These are phyloP conservation scores for Hamamelis virginiana DNA, from an alignment of 164 flowering plant species.

Conservation along the genomic window DNA sequence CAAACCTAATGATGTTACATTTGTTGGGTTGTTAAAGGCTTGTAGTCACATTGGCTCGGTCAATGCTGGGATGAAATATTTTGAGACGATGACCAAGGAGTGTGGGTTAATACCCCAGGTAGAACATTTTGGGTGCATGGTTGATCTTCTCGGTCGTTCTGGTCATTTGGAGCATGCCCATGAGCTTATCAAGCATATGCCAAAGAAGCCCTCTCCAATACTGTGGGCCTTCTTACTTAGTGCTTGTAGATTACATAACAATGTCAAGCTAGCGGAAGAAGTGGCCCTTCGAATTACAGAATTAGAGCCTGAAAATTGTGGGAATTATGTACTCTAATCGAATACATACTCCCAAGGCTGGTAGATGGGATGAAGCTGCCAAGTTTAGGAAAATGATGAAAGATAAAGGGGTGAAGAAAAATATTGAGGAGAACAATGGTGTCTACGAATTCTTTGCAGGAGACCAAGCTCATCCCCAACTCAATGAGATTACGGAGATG, in stretches of 20 bases:
- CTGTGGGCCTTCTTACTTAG: constrained; percentile 27
- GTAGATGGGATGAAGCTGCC: constrained; percentile 23
- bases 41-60: constrained; percentile 32
- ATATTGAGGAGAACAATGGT: constrained; percentile 23
- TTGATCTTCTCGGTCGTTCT: constrained; percentile 32
- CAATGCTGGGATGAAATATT: constrained; percentile 22
- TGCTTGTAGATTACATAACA: constrained; percentile 28
- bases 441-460: constrained; percentile 30
- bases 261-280: constrained; percentile 26
- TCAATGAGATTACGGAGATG: constrained; percentile 18
- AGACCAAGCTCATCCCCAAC: constrained; percentile 18
- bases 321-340: constrained; percentile 21
- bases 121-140: constrained; percentile 36
- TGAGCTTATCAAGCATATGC: constrained; percentile 25
- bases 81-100: constrained; percentile 21
- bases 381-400: constrained; percentile 21
- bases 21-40: constrained; percentile 33
- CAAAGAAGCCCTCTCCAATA: constrained; percentile 29
- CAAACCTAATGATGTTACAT: constrained; percentile 29
- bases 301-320: constrained; percentile 26
- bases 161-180: constrained; percentile 24
- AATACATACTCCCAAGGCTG: constrained; percentile 17
- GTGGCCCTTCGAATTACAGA: constrained; percentile 23
- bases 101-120: constrained; percentile 24
- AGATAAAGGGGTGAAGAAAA: constrained; percentile 17